A percentile compares a stretch with the other conserved stretches of the same genome.
These are phyloP conservation scores for Pichia nanzhaoensis DNA, from an alignment of 805 yeast genomes.

Conservation along the genomic window DNA sequence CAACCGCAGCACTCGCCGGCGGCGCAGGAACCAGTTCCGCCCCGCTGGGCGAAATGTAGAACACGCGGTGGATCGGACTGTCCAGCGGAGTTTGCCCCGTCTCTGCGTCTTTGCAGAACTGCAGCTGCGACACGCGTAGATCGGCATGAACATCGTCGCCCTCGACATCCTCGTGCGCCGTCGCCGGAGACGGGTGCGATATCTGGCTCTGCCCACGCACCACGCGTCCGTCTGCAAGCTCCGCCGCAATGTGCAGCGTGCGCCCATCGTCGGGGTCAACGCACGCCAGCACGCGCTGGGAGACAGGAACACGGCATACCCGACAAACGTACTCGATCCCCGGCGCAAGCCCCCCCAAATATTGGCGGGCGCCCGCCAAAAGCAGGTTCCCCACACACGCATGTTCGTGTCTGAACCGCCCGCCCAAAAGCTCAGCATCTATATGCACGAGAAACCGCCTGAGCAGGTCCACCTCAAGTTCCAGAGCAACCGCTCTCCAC, in stretches of 20 bases:
- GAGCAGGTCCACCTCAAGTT: constrained; percentile 56
- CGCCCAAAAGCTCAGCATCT: constrained; percentile 64
- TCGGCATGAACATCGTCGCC: constrained; percentile 9
- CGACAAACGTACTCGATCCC: constrained; percentile 72
- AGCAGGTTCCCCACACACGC: constrained; percentile 86
- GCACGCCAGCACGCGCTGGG: constrained; percentile 64
- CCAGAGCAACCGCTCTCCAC: constrained; percentile 57
- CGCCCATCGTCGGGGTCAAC: constrained; percentile 76
- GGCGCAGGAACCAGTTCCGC: constrained; percentile 85
- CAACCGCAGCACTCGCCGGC: constrained; percentile 55
- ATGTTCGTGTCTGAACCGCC: constrained; percentile 60
- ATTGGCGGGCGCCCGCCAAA: constrained; percentile 72
- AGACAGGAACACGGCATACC: constrained; percentile 50
- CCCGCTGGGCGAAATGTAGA: constrained; percentile 82
- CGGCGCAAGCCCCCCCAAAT: constrained; percentile 78
- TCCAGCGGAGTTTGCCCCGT: constrained; percentile 52
- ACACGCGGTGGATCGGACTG: constrained; percentile 66
- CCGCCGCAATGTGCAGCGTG: constrained; percentile 83
- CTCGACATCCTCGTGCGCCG: not conserved
- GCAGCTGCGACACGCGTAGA: constrained; percentile 1
- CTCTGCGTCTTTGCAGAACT: constrained; percentile 36
- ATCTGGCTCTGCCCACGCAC: constrained; percentile 91
- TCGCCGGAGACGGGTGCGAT: constrained; percentile 61
- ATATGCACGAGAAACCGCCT: constrained; percentile 74
- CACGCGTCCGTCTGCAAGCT: constrained; percentile 57